Evolutionary conservation across 2,329 filamentous ascomycete species (phyloP).

Genomic region (Penicillium sp.): DNA sequence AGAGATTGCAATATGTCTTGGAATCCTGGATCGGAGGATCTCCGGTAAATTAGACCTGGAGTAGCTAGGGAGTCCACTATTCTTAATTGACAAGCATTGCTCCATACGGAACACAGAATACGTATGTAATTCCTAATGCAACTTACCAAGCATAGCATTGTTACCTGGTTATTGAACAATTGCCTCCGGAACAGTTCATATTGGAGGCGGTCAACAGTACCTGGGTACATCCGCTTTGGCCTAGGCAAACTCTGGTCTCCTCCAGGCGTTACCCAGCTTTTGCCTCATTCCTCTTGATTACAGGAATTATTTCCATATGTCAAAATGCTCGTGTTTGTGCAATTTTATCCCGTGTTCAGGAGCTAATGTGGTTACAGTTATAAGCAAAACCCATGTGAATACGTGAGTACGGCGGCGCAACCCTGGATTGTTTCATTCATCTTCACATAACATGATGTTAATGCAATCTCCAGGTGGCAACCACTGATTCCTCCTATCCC

Average conservation of each 20-base stretch:
- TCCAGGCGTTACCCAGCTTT: background rate
- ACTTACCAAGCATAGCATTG: background rate
- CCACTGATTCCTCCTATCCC: background rate
- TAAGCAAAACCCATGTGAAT: no score
- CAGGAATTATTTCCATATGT: background rate
- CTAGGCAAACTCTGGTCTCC: no score
- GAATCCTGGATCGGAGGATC: background rate
- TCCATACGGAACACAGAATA: background rate
- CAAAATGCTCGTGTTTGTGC: no score
- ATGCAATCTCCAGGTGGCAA: background rate
- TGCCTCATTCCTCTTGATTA: background rate
- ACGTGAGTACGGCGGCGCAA: no score
- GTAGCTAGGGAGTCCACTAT: background rate
- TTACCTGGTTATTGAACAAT: background rate
- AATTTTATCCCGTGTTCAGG: no score
- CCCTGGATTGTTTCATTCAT: no score
- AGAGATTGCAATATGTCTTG: no score
- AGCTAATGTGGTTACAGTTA: no score
- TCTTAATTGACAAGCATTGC: background rate
- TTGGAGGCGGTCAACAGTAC: background rate
- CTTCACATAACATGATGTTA: no score
- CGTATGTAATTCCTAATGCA: background rate
- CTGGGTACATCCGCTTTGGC: no score
- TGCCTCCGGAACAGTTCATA: background rate
- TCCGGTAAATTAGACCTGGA: background rate